Conservation (phyloP, 2,329 filamentous ascomycete species). For the Lasiodiplodia sp. region DNA sequence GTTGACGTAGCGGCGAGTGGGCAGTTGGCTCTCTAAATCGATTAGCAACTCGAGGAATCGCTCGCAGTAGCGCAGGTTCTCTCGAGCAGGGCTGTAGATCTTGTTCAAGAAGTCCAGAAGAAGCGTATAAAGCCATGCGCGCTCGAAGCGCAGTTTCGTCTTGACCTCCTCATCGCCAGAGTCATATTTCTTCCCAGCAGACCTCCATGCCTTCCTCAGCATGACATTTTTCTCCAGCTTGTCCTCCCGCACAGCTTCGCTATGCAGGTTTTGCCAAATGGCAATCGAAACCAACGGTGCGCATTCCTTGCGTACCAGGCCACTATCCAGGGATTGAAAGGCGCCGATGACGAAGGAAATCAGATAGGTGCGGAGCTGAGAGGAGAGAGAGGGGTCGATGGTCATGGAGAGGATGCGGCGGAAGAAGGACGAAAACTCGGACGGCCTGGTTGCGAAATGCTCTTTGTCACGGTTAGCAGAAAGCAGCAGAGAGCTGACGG, state of each 20-base stretch:
- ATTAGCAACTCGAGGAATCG: slow-evolving; percentile 90
- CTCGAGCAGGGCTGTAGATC: slow-evolving; percentile 63
- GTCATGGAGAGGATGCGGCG: slow-evolving; percentile 87
- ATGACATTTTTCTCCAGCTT: slow-evolving; percentile 76
- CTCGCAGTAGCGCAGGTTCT: slow-evolving; percentile 84
- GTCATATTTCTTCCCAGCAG: slow-evolving; percentile 84
- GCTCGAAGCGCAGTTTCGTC: slow-evolving; percentile 83
- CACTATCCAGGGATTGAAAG: slow-evolving; percentile 91
- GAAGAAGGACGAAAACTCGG: slow-evolving; percentile 88
- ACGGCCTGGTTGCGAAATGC: slow-evolving; percentile 76
- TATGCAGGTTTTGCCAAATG: slow-evolving; percentile 92
- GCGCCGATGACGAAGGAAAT: slow-evolving; percentile 88
- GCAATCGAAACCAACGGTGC: slow-evolving; percentile 93
- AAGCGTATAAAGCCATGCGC: slow-evolving; percentile 90
- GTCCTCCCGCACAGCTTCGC: slow-evolving; percentile 74
- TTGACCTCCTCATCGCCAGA: slow-evolving; percentile 81
- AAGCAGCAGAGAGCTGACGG: too few species aligned
- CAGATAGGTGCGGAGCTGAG: slow-evolving; percentile 73
- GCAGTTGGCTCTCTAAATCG: slow-evolving; percentile 90
- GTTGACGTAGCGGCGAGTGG: slow-evolving; percentile 93
- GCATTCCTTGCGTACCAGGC: slow-evolving; percentile 92
- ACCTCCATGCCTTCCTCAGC: slow-evolving; percentile 88
- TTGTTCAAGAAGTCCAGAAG: slow-evolving; percentile 81
- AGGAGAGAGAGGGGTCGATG: slow-evolving; percentile 60
- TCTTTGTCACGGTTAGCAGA: slow-evolving; percentile 42